Conservation (phyloP, 2,329 filamentous ascomycete genomes). For the Grosmannia penicillata region DNA sequence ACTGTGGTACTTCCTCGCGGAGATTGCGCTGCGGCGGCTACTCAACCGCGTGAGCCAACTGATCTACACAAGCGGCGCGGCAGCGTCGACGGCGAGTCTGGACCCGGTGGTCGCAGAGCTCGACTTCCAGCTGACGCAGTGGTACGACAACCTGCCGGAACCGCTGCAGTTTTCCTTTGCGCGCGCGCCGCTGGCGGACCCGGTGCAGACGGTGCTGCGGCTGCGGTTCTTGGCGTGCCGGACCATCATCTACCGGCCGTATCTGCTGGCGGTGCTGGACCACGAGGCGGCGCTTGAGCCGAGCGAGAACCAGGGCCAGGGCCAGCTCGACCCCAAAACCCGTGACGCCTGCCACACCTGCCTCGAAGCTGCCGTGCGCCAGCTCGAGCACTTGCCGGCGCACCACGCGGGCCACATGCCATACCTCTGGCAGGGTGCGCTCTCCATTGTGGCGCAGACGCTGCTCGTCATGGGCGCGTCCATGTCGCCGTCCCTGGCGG, state of each 20-base stretch:
- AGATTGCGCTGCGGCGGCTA: constrained; percentile 63
- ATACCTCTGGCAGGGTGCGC: constrained; percentile 72
- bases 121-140: constrained; percentile 70
- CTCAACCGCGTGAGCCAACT: constrained; percentile 68
- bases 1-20: constrained; percentile 74
- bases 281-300: too few species aligned
- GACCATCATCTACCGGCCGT: constrained; percentile 75
- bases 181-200: constrained; percentile 46
- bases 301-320: too few species aligned
- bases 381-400: constrained; percentile 63
- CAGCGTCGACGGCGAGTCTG: constrained; percentile 55
- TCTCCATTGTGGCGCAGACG: constrained; percentile 71
- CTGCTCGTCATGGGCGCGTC: constrained; percentile 73
- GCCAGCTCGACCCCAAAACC: constrained; percentile 55
- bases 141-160: constrained; percentile 65
- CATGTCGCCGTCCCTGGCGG: constrained; percentile 59
- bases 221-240: constrained; percentile 73
- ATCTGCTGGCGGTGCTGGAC: constrained; percentile 65
- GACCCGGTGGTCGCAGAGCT: constrained; percentile 68
- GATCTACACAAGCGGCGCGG: constrained; percentile 61
- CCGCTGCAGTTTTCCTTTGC: constrained; percentile 67
- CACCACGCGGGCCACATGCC: constrained; percentile 75
- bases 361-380: constrained; percentile 63
- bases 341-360: constrained; percentile 70
- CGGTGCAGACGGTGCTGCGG: constrained; percentile 65